Percentiles rank a stretch among this genome's conserved stretches.
phyloP scores from a whole-genome alignment of 139 green algal genomes.

The Coelastrella sp. region DNA sequence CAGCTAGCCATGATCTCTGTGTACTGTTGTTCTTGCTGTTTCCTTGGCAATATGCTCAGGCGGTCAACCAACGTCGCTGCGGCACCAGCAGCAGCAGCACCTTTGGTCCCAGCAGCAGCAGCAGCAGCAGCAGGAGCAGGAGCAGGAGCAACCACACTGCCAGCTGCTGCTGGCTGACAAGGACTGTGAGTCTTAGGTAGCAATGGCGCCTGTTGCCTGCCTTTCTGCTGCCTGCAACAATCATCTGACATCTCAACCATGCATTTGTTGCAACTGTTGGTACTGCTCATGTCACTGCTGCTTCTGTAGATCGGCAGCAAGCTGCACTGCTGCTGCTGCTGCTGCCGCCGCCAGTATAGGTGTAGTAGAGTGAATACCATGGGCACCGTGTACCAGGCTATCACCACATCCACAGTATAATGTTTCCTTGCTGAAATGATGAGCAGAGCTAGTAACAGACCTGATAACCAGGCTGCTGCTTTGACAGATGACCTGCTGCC shows the following conservation, averaged over 20 bases:
- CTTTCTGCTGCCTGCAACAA: no score
- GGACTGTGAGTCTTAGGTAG: not conserved
- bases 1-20: no score
- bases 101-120: not conserved
- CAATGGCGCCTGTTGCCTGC: not conserved
- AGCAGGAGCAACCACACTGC: not conserved
- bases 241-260: not conserved
- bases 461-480: constrained; percentile 52
- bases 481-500: constrained; percentile 63
- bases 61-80: not conserved
- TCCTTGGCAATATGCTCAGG: not conserved
- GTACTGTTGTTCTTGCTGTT: no score
- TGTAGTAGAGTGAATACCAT: constrained; percentile 78
- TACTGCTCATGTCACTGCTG: not conserved
- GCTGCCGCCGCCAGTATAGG: constrained; percentile 21
- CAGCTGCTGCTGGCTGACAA: not conserved
- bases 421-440: constrained; percentile 92
- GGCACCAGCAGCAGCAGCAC: not conserved
- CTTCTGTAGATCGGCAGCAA: not conserved
- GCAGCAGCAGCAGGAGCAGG: constrained; percentile 2
- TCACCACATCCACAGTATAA: constrained; percentile 83
- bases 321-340: constrained; percentile 1
- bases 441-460: constrained; percentile 65
- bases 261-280: not conserved
- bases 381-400: constrained; percentile 84